Conservation (phyloP, 805 yeast species). For the Starmera quercuum region DNA sequence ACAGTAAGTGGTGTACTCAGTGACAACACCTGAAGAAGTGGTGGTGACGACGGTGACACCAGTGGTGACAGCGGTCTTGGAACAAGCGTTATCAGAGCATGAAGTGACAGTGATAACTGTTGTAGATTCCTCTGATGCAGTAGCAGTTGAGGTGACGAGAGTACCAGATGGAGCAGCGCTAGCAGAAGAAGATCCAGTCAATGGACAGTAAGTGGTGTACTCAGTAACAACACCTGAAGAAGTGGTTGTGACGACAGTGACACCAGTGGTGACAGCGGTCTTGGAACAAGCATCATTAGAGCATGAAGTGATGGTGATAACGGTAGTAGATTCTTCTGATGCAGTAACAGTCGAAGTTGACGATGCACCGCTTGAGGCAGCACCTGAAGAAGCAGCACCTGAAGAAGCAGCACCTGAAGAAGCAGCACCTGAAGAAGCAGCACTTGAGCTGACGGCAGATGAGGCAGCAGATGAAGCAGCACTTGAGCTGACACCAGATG, state of each 20-base stretch:
- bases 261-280: slow-evolving; percentile 18
- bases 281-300: slow-evolving; percentile 6
- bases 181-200: slow-evolving; percentile 3
- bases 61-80: slow-evolving; percentile 18
- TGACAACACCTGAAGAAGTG: slow-evolving; percentile 17
- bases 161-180: slow-evolving; percentile 3
- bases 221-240: slow-evolving; percentile 12
- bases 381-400: slow-evolving; percentile 7
- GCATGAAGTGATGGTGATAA: slow-evolving; percentile 21
- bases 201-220: slow-evolving; percentile 14
- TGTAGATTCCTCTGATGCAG: slow-evolving; percentile 15
- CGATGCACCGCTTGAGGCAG: slow-evolving; percentile 11
- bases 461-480: slow-evolving; percentile 9
- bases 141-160: slow-evolving; percentile 14
- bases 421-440: slow-evolving; percentile 10
- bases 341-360: slow-evolving; percentile 13
- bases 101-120: slow-evolving; percentile 23
- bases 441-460: slow-evolving; percentile 6
- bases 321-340: slow-evolving; percentile 16
- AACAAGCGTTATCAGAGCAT: slow-evolving; percentile 10
- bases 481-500: slow-evolving; percentile 1
- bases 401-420: slow-evolving; percentile 8
- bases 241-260: slow-evolving; percentile 23
- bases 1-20: slow-evolving; percentile 18
- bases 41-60: slow-evolving; percentile 21